Percentiles rank a stretch among this genome's conserved stretches.
These are phyloP conservation scores for Babesia divergens DNA, from an alignment of 169 alveolate genomes.

Conservation along the genomic window DNA sequence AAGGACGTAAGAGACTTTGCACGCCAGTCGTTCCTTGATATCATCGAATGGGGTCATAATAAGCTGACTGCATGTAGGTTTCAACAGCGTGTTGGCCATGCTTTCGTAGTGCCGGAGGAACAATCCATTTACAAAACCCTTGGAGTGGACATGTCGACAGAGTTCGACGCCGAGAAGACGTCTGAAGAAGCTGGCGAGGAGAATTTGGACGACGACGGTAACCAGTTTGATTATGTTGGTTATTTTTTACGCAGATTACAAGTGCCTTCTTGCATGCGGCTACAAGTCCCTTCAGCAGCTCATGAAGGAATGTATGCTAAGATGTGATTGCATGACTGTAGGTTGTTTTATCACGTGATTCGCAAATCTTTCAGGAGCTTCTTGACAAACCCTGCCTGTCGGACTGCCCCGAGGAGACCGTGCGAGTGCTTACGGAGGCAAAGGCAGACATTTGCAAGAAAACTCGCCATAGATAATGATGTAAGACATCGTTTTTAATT, in stretches of 20 bases:
- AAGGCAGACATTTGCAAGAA: slow-evolving; percentile 57
- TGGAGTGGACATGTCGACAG: slow-evolving; percentile 57
- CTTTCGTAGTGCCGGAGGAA: slow-evolving; percentile 64
- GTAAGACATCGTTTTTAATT: too few species aligned
- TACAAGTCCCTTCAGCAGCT: slow-evolving; percentile 67
- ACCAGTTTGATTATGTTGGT: not conserved
- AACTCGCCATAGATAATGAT: not conserved
- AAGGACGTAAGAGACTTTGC: slow-evolving; percentile 79
- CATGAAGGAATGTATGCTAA: slow-evolving; percentile 68
- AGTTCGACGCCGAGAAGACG: slow-evolving; percentile 30
- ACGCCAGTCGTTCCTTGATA: slow-evolving; percentile 80
- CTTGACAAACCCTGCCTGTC: slow-evolving; percentile 42
- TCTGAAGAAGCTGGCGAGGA: slow-evolving; percentile 63
- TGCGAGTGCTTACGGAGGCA: slow-evolving; percentile 49
- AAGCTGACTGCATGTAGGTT: slow-evolving; percentile 69
- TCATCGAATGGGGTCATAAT: slow-evolving; percentile 84
- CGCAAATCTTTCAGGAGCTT: slow-evolving; percentile 35
- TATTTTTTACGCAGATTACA: slow-evolving; percentile 50
- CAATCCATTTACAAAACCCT: slow-evolving; percentile 67
- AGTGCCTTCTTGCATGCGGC: slow-evolving; percentile 73
- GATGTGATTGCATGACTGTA: slow-evolving; percentile 78
- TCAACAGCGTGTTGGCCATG: not conserved
- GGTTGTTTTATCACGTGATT: not conserved
- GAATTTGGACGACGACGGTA: slow-evolving; percentile 70
- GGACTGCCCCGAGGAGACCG: slow-evolving; percentile 59